These are phyloP conservation scores for Scheffersomyces coipomensis DNA, from an alignment of 805 yeast genomes.

Conservation along the genomic window DNA sequence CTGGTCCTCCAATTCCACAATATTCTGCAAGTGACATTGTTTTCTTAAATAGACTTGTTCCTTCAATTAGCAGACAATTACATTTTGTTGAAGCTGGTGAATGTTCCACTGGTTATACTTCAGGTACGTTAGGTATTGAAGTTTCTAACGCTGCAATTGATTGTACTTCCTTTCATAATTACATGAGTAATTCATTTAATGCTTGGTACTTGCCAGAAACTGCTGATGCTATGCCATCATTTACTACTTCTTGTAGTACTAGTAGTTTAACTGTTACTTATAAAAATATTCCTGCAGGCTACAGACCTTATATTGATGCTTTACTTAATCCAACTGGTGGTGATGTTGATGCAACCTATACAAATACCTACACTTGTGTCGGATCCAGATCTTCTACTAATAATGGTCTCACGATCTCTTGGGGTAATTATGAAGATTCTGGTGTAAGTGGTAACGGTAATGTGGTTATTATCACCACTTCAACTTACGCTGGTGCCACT, in stretches of 20 bases:
- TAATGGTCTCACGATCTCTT: slow-evolving; percentile 1
- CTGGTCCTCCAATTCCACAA: no score
- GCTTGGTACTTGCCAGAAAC: slow-evolving; percentile 17
- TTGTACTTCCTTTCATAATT: slow-evolving; percentile 18
- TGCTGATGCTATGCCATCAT: slow-evolving; percentile 2
- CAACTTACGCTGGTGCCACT: slow-evolving; percentile 6
- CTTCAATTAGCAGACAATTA: slow-evolving; percentile 10
- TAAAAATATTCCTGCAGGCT: slow-evolving; percentile 26
- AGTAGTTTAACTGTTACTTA: slow-evolving; percentile 10
- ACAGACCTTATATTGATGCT: slow-evolving; percentile 19
- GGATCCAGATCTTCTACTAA: slow-evolving; percentile 1
- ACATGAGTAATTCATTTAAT: slow-evolving; percentile 18
- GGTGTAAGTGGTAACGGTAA: slow-evolving; percentile 12
- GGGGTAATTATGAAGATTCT: slow-evolving; percentile 6
- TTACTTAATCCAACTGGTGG: slow-evolving; percentile 1
- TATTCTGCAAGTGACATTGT: no score
- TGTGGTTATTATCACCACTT: slow-evolving; percentile 3
- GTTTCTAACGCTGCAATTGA: slow-evolving; percentile 11
- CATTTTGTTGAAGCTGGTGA: slow-evolving; percentile 10
- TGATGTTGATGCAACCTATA: slow-evolving; percentile 1
- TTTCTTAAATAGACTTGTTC: slow-evolving; percentile 7
- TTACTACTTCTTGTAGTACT: slow-evolving; percentile 13
- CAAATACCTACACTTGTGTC: slow-evolving; percentile 12
- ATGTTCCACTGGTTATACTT: slow-evolving; percentile 18
- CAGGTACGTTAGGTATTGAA: slow-evolving; percentile 20